Conservation (phyloP, 352 stramenopile genomes). For the Pythium coloratum region DNA sequence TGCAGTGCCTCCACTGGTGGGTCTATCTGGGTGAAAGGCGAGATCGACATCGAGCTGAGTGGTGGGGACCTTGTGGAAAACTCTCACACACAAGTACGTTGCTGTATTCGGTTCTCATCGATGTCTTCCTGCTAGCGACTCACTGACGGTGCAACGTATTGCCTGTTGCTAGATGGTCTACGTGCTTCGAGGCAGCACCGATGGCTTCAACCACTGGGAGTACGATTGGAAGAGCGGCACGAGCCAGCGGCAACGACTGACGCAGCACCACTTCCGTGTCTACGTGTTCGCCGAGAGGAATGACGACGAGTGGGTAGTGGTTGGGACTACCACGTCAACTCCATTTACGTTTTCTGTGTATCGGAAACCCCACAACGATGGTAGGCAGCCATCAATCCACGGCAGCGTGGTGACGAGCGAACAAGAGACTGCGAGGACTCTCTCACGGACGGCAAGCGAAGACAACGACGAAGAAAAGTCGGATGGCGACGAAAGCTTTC, state of each 20-base stretch:
- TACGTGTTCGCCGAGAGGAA: conserved; percentile 30
- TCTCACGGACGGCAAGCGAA: neutral
- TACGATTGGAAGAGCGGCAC: conserved; percentile 59
- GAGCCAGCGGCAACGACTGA: conserved; percentile 39
- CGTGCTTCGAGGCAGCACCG: conserved; percentile 21
- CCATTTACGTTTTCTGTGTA: conserved; percentile 38
- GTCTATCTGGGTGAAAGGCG: conserved; percentile 20
- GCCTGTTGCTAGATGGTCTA: neutral
- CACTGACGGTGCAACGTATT: no score
- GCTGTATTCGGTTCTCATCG: neutral
- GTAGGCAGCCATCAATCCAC: neutral
- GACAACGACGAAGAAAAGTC: neutral
- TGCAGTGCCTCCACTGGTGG: neutral
- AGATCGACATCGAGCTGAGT: neutral
- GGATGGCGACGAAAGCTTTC: neutral
- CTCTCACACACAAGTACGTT: neutral
- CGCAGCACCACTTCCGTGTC: conserved; percentile 40
- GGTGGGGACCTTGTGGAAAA: neutral
- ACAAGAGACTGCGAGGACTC: neutral
- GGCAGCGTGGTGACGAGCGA: neutral
- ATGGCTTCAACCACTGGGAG: conserved; percentile 41
- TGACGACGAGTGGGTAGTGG: conserved; percentile 25
- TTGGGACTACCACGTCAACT: conserved; percentile 29
- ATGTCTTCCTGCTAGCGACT: no score
- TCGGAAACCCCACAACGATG: conserved; percentile 33